Base-by-base conservation (phyloP, 805 yeast genomes). In the Metschnikowia noctiluminum region DNA sequence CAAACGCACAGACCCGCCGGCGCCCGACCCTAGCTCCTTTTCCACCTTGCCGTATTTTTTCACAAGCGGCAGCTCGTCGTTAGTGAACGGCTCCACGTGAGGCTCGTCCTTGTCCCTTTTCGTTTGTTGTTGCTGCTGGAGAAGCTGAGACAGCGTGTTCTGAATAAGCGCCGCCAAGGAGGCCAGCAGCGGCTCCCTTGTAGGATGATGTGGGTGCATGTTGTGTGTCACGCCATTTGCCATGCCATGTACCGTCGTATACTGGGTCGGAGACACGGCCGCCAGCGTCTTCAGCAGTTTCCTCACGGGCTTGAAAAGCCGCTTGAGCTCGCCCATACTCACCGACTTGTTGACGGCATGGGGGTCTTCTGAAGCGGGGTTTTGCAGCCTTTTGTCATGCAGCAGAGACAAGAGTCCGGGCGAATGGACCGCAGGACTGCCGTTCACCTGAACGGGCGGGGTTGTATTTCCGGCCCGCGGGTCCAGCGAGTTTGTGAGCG, bases 1-100 rank as follows among this genome's bases (percentile, higher is more conserved):
- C 40, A 87, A 70, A 56, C 87, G 76, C n/a, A 87, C 96, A 1
- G 90, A 80, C 7, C 96, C 96, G 42, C 95, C 96, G 11, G 94
- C 96, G 48, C 96, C 96, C 1, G 89, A 82, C 14, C 96, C 96
- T 41, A 87, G 65, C 49, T 84, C 77, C 62, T 85, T 84, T 43
- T 92, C 91, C 52, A 85, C 64, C 55, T 80, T 84, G 48, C 92
- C 89, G 62, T 87, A 87, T 59, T 86, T 83, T 50, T 68, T 69
- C n/a, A 61, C 65, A 44, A 62, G 48, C 27, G 61, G 62, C 31
- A 62, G 56, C 48, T 61, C 64, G 53, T 57, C 61, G 28, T 54
- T 55, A 5, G 55, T 52, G 43, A 57, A 57, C 2, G 60, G 61
- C 43, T 54, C 59, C 37, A 42, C 54, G 16, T 38, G 6, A 6